Percentiles rank a stretch among this genome's conserved stretches.
These are phyloP conservation scores for Dioszegia hungarica DNA, from an alignment of 768 basidiomycete species.

Conservation along the genomic window DNA sequence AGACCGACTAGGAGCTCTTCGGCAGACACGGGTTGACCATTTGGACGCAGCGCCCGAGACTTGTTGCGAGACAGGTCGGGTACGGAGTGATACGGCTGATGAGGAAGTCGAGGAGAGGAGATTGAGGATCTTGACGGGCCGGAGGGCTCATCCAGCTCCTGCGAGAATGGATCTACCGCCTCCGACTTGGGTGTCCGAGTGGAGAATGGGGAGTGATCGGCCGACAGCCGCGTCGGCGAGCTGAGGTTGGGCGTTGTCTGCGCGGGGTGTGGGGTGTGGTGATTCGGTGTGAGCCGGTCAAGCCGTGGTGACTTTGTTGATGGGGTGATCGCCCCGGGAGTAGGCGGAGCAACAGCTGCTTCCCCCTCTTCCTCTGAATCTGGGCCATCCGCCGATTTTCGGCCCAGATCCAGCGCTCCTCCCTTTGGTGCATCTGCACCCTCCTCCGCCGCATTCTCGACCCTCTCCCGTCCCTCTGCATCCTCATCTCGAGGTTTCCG, in stretches of 20 bases:
- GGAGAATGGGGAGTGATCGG: not conserved
- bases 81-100: slow-evolving; percentile 41
- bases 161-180: slow-evolving; percentile 37
- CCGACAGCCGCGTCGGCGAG: not conserved
- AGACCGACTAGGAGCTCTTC: slow-evolving; percentile 63
- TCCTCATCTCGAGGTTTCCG: slow-evolving; percentile 50
- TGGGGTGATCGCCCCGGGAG: not conserved
- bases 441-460: slow-evolving; percentile 53
- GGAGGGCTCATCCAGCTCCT: not conserved
- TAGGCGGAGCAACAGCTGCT: too few species aligned
- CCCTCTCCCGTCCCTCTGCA: slow-evolving; percentile 30
- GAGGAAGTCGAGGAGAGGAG: slow-evolving; percentile 8
- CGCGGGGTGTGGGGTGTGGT: not conserved
- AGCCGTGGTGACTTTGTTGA: not conserved
- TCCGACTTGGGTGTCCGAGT: slow-evolving; percentile 12
- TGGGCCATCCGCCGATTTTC: not conserved
- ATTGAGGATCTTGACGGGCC: slow-evolving; percentile 2
- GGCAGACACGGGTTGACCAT: slow-evolving; percentile 34
- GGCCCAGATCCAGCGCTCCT: not conserved
- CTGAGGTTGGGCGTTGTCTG: slow-evolving; percentile 2
- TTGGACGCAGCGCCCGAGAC: slow-evolving; percentile 3
- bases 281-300: not conserved
- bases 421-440: slow-evolving; percentile 30
- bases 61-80: slow-evolving; percentile 29
- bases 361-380: slow-evolving; percentile 8